Conservation (phyloP, 768 basidiomycete species). For the Leccinum longicurvipes region DNA sequence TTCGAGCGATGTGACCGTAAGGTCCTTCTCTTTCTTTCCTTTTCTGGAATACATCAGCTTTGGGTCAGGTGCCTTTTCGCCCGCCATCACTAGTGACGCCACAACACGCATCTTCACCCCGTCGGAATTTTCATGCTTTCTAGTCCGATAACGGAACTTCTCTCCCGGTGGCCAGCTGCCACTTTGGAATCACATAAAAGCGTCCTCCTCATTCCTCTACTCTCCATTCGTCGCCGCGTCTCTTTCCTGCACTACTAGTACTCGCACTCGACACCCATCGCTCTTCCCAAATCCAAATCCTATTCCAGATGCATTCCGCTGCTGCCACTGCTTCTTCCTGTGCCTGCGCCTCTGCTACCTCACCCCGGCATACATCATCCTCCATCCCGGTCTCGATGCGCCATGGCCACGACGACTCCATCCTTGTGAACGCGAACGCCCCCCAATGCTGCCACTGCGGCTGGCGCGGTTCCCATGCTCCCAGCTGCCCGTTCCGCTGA, state of each 20-base stretch:
- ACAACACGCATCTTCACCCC: slow-evolving; percentile 35
- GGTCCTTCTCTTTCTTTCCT: slow-evolving; percentile 18
- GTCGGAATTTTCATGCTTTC: slow-evolving; percentile 32
- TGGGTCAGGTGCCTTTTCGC: slow-evolving; percentile 30
- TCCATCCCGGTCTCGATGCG: slow-evolving; percentile 25
- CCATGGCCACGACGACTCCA: slow-evolving; percentile 25
- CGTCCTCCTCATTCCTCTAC: neutral
- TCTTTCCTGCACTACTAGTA: neutral
- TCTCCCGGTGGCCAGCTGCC: slow-evolving; percentile 23
- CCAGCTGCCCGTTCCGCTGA: slow-evolving; percentile 65
- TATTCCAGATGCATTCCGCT: slow-evolving; percentile 19
- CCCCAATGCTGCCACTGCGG: slow-evolving; percentile 81
- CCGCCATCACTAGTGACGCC: slow-evolving; percentile 35
- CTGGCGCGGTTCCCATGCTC: slow-evolving; percentile 57
- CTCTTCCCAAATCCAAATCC: neutral
- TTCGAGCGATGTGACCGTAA: slow-evolving; percentile 34
- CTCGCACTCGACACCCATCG: neutral
- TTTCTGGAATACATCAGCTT: slow-evolving; percentile 20
- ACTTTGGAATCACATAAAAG: slow-evolving; percentile 28
- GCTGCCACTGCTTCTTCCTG: slow-evolving; percentile 12
- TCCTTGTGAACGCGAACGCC: slow-evolving; percentile 48
- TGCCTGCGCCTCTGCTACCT: slow-evolving; percentile 11
- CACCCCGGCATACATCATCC: slow-evolving; percentile 12
- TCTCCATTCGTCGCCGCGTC: slow-evolving; percentile 1
- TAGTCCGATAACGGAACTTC: slow-evolving; percentile 37